Conservation (phyloP, 345 rosid genomes). For the Brassica incana region DNA sequence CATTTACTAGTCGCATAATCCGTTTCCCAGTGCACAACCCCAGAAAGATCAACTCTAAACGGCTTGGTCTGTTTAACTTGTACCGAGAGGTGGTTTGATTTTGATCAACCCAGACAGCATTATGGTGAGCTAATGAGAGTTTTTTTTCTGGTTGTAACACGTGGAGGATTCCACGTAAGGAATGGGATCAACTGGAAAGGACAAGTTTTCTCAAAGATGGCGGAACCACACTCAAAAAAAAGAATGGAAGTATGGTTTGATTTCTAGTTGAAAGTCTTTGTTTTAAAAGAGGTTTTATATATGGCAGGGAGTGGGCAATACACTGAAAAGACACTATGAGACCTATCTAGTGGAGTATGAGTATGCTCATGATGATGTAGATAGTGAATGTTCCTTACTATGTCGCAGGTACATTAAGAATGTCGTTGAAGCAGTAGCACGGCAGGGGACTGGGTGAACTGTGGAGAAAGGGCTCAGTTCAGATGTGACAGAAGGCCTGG, state of each 20-base stretch:
- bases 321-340: conserved; percentile 92
- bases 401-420: conserved; percentile 71
- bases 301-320: conserved; percentile 91
- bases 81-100: conserved; percentile 76
- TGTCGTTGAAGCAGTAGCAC: conserved; percentile 76
- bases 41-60: conserved; percentile 62
- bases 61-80: conserved; percentile 93
- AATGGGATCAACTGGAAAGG: conserved; percentile 99
- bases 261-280: background rate
- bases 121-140: conserved; percentile 16
- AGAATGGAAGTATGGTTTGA: conserved; percentile 64
- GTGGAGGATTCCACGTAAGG: conserved; percentile 98
- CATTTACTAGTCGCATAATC: too few species aligned
- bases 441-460: conserved; percentile 99
- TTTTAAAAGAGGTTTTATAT: background rate
- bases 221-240: conserved; percentile 95
- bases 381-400: conserved; percentile 95
- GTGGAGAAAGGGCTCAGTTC: conserved; percentile 99
- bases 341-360: conserved; percentile 95
- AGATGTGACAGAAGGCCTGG: conserved; percentile 99
- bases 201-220: conserved; percentile 98
- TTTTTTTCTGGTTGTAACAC: conserved; percentile 79
- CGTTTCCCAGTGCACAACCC: too few species aligned
- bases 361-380: conserved; percentile 97
- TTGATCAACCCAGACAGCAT: background rate